These are phyloP conservation scores for Huntiella abstrusa DNA, from an alignment of 2,329 filamentous ascomycete species.

Conservation along the genomic window DNA sequence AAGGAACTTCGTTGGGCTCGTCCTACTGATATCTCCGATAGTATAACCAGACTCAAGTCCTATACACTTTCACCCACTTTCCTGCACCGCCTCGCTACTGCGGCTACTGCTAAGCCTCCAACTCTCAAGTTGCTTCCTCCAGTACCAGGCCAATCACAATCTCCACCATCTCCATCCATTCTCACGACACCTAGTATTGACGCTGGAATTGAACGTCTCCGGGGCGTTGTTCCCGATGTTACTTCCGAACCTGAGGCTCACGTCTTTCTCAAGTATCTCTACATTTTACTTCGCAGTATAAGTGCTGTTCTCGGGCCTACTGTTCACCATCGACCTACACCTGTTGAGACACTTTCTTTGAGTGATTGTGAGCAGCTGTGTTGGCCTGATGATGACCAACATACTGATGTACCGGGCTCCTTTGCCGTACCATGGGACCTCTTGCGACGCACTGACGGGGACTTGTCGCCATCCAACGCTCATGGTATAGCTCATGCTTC, in stretches of 20 bases:
- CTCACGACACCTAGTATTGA: constrained; percentile 3
- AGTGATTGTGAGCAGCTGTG: too few relatives aligned
- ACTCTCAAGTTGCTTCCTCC: not conserved
- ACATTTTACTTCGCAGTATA: constrained; percentile 6
- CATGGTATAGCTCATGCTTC: constrained; percentile 13
- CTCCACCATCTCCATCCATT: constrained; percentile 4
- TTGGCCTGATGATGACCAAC: too few relatives aligned
- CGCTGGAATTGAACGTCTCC: constrained; percentile 4
- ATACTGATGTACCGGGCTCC: not conserved
- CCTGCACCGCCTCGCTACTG: not conserved
- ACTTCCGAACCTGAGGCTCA: not conserved
- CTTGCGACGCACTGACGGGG: constrained; percentile 18
- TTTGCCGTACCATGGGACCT: constrained; percentile 30
- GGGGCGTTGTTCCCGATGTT: not conserved
- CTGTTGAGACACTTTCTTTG: not conserved
- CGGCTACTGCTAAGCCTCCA: not conserved
- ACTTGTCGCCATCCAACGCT: not conserved
- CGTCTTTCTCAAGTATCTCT: constrained; percentile 9
- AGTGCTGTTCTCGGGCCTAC: not conserved
- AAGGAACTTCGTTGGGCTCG: constrained; percentile 35
- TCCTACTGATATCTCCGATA: constrained; percentile 2
- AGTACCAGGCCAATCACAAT: not conserved
- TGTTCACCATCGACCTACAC: constrained; percentile 8
- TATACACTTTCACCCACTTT: constrained; percentile 8
- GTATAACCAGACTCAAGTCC: constrained; percentile 7